Percentiles rank a stretch among this genome's conserved stretches.
These are phyloP conservation scores for Mayamaea pseudoterrestris DNA, from an alignment of 108 stramenopile genomes.

Conservation along the genomic window DNA sequence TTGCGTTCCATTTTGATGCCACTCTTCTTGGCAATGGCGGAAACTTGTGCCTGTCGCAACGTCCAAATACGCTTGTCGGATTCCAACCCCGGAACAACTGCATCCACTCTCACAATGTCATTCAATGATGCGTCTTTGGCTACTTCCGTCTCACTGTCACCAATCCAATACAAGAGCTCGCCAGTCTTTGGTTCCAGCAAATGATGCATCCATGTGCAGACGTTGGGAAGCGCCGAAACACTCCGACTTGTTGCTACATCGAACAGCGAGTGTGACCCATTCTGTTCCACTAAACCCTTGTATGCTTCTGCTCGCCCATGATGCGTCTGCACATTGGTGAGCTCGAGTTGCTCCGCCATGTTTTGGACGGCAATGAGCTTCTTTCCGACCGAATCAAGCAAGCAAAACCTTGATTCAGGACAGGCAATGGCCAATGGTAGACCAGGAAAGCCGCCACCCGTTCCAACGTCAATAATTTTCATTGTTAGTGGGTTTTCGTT, in stretches of 20 bases:
- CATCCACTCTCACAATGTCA: slow-evolving; percentile 2
- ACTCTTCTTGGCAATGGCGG: slow-evolving; percentile 36
- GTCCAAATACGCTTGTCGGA: slow-evolving; percentile 70
- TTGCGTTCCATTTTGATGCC: slow-evolving; percentile 25
- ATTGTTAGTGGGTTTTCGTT: not conserved
- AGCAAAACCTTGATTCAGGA: slow-evolving; percentile 51
- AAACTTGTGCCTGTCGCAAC: slow-evolving; percentile 28
- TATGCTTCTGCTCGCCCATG: slow-evolving; percentile 65
- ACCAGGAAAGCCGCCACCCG: slow-evolving; percentile 86
- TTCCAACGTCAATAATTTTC: slow-evolving; percentile 60
- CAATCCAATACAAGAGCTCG: slow-evolving; percentile 64
- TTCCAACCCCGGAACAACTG: slow-evolving; percentile 4
- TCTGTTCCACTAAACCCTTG: slow-evolving; percentile 3
- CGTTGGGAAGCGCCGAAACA: slow-evolving; percentile 58
- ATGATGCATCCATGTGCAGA: slow-evolving; percentile 64
- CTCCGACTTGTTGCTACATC: slow-evolving; percentile 62
- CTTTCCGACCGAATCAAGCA: slow-evolving; percentile 76
- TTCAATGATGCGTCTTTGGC: not conserved
- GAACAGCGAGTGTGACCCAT: no score
- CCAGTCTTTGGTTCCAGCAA: slow-evolving; percentile 40
- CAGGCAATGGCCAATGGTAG: slow-evolving; percentile 71
- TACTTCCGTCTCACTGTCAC: slow-evolving; percentile 36
- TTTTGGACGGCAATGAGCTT: slow-evolving; percentile 65
- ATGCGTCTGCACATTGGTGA: slow-evolving; percentile 31
- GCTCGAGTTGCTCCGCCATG: slow-evolving; percentile 54